phyloP scores from a whole-genome alignment of 768 basidiomycete genomes.

The Lactarius quietus region DNA sequence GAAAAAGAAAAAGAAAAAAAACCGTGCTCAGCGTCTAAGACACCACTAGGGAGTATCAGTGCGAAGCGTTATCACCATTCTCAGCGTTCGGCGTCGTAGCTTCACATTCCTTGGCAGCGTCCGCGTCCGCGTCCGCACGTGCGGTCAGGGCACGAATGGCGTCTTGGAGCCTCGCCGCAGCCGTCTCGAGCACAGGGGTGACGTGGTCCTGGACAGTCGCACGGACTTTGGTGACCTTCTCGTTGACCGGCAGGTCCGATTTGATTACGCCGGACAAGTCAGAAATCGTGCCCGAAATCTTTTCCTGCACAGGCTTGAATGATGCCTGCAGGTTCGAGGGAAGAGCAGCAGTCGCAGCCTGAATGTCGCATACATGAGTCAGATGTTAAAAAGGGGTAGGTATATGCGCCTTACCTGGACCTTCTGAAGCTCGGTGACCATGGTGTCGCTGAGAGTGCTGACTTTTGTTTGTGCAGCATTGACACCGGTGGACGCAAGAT shows the following conservation, averaged over 20 bases:
- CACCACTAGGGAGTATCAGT: too few relatives aligned
- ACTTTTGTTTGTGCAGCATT: conserved; percentile 53
- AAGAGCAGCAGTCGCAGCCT: conserved; percentile 52
- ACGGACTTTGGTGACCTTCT: conserved; percentile 56
- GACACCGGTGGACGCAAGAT: conserved; percentile 55
- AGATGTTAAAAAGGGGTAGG: not conserved
- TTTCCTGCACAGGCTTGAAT: conserved; percentile 55
- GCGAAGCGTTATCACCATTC: conserved; percentile 24
- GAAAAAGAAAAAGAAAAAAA: not conserved
- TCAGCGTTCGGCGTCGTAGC: conserved; percentile 1
- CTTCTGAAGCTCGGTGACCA: conserved; percentile 64
- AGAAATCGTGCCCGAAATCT: conserved; percentile 48
- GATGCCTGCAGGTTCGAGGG: conserved; percentile 54
- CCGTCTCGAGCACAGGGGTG: conserved; percentile 53
- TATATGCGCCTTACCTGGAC: conserved; percentile 38
- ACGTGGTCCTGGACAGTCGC: conserved; percentile 60
- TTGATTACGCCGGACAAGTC: conserved; percentile 54
- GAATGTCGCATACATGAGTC: conserved; percentile 24
- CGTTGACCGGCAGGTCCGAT: conserved; percentile 55
- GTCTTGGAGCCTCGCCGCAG: conserved; percentile 33
- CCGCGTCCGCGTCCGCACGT: conserved; percentile 25
- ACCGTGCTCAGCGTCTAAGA: conserved; percentile 3
- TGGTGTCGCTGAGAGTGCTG: conserved; percentile 56
- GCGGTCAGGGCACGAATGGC: conserved; percentile 29
- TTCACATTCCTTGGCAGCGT: conserved; percentile 26